Conservation (phyloP, 345 rosid species). For the Arabis hirsuta region DNA sequence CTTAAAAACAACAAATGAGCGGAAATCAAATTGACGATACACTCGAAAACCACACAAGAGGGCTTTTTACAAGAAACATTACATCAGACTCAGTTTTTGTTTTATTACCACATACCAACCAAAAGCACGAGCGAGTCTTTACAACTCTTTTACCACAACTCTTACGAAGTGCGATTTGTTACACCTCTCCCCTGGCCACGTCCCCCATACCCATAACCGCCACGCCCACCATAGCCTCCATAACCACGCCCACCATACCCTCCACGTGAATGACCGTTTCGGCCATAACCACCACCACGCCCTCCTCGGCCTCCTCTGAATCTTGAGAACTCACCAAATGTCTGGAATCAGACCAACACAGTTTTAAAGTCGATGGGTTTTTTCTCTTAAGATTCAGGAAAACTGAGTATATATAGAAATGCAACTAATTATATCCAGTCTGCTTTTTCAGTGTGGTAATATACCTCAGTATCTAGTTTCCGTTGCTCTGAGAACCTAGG, state of each 20-base stretch:
- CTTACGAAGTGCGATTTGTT: conserved; percentile 22
- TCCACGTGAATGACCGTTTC: conserved; percentile 51
- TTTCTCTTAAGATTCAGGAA: not conserved
- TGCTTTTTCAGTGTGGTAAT: not conserved
- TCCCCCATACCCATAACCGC: conserved; percentile 38
- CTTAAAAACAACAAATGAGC: conserved; percentile 8
- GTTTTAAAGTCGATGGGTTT: conserved; percentile 1
- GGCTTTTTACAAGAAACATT: conserved; percentile 25
- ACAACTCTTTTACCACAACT: conserved; percentile 3
- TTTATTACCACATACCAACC: conserved; percentile 36
- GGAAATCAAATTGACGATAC: conserved; percentile 30
- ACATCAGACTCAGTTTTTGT: conserved; percentile 27
- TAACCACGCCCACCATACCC: conserved; percentile 43
- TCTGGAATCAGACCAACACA: conserved; percentile 47
- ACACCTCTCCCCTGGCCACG: conserved; percentile 43
- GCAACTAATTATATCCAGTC: not conserved
- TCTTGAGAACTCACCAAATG: conserved; percentile 73
- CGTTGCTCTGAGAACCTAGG: conserved; percentile 82
- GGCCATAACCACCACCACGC: conserved; percentile 41
- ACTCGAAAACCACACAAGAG: conserved; percentile 30
- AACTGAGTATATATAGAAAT: not conserved
- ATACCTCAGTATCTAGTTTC: conserved; percentile 89
- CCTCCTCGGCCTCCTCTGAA: conserved; percentile 47
- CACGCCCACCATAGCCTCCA: conserved; percentile 52
- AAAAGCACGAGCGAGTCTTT: conserved; percentile 2